Base-by-base conservation (phyloP, 345 rosid species). In the thale cress (Arabidopsis thaliana) region DNA sequence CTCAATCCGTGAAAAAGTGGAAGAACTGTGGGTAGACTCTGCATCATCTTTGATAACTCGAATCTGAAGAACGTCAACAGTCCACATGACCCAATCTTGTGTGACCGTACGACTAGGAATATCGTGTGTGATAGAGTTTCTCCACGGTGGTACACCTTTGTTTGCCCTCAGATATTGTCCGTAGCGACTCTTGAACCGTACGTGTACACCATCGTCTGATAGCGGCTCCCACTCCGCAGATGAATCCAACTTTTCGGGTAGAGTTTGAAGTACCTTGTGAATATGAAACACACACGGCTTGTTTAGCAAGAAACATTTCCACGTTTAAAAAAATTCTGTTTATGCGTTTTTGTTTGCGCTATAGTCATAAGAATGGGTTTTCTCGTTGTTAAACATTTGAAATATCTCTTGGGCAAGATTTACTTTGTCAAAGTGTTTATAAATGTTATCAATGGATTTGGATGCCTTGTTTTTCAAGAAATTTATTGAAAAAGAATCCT, bases 41-140 rank as follows among this genome's bases (percentile, higher is more conserved):
- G 23, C 11, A 52, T 70, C 75, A 44, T 69, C 75, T 48, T 62
- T 76, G 65, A 13, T 20, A 36, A 76, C 52, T 34, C 70, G 70
- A 4, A 85, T 36, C 79, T 82, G 79, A 2, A 90, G 34, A 56
- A 90, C 60, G 61, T 93, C 98, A 7, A 91, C 78, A 14, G 67
- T 83, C 98, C 97, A 93, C 33, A 90, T 67, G 34, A 89, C 20
- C 97, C 98, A 93, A 46, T 87, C 87, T 45, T 81, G 84, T 2
- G 91, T 84, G 0, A 82, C 28, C 10, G 82, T 64, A 25, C 95
- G 83, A 33, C 82, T 87, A 8, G 96, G 85, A 23, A 84, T 76
- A 20, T 89, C 97, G 52, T 91, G 97, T 0, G 93, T 87, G 61
- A 89, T 62, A 3, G 87, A 84, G 67, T 91, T 86, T 78, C 96